Evolutionary conservation across 1,284 basidiomycete genomes (phyloP), one percentile per base, ranked within the genome.

Genomic region (Ustilago esculenta): DNA sequence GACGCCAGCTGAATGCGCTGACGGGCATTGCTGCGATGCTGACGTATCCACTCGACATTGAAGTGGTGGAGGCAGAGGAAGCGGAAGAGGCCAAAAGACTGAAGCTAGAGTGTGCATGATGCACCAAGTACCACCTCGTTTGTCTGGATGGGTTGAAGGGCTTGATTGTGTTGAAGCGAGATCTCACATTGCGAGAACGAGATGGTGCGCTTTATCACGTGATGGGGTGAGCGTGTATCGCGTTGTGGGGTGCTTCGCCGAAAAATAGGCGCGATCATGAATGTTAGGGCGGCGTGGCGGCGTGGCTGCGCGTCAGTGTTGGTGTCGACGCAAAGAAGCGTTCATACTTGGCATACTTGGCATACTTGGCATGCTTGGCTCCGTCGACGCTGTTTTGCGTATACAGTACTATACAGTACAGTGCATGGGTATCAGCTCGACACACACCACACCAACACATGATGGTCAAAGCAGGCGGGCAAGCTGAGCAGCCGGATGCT

Each of bases 21-120:
- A 94, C 94, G 5, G 96, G 96, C 1, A 89, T 98, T 34, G 95
- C 95, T 10, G 95, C 96, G 2, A 92, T 98, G 54, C 84, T 99
- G 54, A 97, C 92, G 1, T 99, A 94, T 82, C 96, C 96, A 1
- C 85, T 99, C 23, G 96, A 99, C 79, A 85, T 98, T 17, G 96
- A 98, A 82, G 78, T 83, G 24, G 76, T 88, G 35, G 79, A 81
- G 45, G 77, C 77, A 47, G 80, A 81, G 9, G 94, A 96, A 82
- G 65, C 61, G 15, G 77, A 71, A 32, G 64, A 72, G 20, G 69
- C 58, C 5, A 40, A 50, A 12, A 56, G 54, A 47, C 45, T 21
- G n/a, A 29, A 57, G 24, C 33, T 48, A 23, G 29, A 51, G 17
- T 14, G 42, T 9, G 20, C 59, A 44, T 46, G 40, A 42, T 29